A percentile compares a stretch with the other conserved stretches of the same genome.
Evolutionary conservation across 306 rosid genomes (phyloP).

Genomic region (Amphicarpaea edgeworthii): DNA sequence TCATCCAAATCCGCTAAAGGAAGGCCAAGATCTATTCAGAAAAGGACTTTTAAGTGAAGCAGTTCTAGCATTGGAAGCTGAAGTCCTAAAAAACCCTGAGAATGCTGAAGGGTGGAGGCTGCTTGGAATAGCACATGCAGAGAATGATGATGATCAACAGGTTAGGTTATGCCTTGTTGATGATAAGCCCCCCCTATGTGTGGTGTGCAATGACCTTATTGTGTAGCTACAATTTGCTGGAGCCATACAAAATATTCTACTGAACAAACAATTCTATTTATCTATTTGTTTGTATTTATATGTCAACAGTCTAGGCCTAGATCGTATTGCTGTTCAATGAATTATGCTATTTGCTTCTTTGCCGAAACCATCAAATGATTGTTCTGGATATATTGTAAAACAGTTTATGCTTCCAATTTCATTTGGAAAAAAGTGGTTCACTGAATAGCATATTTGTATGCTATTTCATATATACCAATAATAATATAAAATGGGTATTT

Average conservation of each 20-base stretch:
- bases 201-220: slow-evolving; percentile 20
- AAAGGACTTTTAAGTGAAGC: slow-evolving; percentile 99
- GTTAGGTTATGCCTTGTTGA: slow-evolving; percentile 62
- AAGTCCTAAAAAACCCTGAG: slow-evolving; percentile 94
- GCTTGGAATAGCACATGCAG: slow-evolving; percentile 98
- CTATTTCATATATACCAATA: slow-evolving; percentile 10
- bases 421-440: slow-evolving; percentile 28
- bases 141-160: slow-evolving; percentile 99
- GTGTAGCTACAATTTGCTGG: slow-evolving; percentile 3
- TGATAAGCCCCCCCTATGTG: slow-evolving; percentile 35
- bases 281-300: slow-evolving; percentile 22
- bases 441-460: slow-evolving; percentile 17
- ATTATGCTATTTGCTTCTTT: slow-evolving; percentile 27
- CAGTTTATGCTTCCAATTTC: slow-evolving; percentile 24
- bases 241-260: slow-evolving; percentile 26
- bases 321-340: background rate
- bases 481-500: slow-evolving; percentile 24
- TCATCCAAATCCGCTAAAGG: slow-evolving; percentile 91
- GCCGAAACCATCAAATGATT: slow-evolving; percentile 5
- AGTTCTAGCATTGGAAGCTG: slow-evolving; percentile 99
- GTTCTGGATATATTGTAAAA: slow-evolving; percentile 13
- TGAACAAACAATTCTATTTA: background rate
- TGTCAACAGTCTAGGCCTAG: slow-evolving; percentile 13
- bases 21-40: slow-evolving; percentile 97
- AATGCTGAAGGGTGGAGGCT: slow-evolving; percentile 99